Conservation (phyloP, 352 stramenopile genomes). For the Phytophthora sp. region DNA sequence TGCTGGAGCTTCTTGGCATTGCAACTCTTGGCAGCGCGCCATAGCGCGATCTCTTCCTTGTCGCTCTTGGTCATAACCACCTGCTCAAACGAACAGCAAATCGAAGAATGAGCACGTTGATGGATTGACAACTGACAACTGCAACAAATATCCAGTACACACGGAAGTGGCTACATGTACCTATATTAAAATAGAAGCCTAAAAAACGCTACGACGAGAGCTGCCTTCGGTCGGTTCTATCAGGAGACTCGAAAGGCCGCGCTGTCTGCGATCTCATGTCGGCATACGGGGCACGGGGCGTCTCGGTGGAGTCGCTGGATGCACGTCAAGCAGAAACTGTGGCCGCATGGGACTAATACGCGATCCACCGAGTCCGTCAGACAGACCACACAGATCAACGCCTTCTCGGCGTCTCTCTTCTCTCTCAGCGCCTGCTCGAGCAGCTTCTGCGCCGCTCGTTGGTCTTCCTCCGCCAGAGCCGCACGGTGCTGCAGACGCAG, state of each 20-base stretch:
- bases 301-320: slow-evolving; percentile 45
- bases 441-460: slow-evolving; percentile 37
- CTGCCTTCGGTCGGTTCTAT: too few species aligned
- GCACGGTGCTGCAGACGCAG: slow-evolving; percentile 46
- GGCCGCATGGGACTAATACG: slow-evolving; percentile 63
- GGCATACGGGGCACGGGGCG: slow-evolving; percentile 57
- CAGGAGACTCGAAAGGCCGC: slow-evolving; percentile 52
- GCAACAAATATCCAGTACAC: slow-evolving; percentile 24
- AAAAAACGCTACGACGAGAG: not conserved
- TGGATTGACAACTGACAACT: slow-evolving; percentile 7
- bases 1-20: slow-evolving; percentile 41
- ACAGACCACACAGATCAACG: slow-evolving; percentile 62
- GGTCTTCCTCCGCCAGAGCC: slow-evolving; percentile 49
- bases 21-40: slow-evolving; percentile 38
- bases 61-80: slow-evolving; percentile 18
- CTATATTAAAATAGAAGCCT: slow-evolving; percentile 7
- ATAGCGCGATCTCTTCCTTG: slow-evolving; percentile 31
- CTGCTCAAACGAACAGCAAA: slow-evolving; percentile 19
- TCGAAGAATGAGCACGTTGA: slow-evolving; percentile 25
- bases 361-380: slow-evolving; percentile 56
- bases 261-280: slow-evolving; percentile 41
- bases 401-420: slow-evolving; percentile 59
- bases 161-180: slow-evolving; percentile 22
- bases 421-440: slow-evolving; percentile 47
- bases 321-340: slow-evolving; percentile 64